Evolutionary conservation across 139 green algal species (phyloP).

Genomic region (Haematococcus sp.): DNA sequence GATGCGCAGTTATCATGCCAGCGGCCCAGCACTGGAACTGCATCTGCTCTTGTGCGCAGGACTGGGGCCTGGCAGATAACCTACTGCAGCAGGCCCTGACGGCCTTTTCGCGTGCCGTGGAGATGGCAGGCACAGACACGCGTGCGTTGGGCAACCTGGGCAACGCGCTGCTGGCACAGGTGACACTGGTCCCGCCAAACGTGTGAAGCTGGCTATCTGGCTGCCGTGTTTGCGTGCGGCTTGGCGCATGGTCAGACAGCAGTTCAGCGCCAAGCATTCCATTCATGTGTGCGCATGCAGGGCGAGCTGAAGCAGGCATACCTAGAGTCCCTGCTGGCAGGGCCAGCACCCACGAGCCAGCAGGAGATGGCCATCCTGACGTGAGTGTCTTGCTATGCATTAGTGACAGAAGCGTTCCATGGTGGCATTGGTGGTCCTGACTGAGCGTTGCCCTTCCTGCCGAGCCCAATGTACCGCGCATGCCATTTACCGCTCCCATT

Average conservation of each 20-base stretch:
- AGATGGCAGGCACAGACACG: not conserved
- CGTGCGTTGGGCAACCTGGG: constrained; percentile 34
- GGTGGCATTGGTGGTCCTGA: too few relatives aligned
- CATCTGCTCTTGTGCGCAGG: constrained; percentile 21
- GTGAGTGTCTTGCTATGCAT: constrained; percentile 7
- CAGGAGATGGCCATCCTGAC: constrained; percentile 26
- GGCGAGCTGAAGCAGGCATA: constrained; percentile 42
- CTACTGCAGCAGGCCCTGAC: constrained; percentile 16
- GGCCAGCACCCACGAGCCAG: constrained; percentile 5
- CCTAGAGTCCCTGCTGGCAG: constrained; percentile 26
- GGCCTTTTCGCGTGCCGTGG: constrained; percentile 20
- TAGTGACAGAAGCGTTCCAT: too few relatives aligned
- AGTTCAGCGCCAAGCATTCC: too few relatives aligned
- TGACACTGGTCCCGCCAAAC: too few relatives aligned
- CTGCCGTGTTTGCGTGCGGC: too few relatives aligned
- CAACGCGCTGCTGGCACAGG: constrained; percentile 33
- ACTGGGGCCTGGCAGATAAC: constrained; percentile 32
- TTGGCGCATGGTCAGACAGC: not conserved
- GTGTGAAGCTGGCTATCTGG: too few relatives aligned
- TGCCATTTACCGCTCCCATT: not conserved
- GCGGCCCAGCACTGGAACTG: too few relatives aligned
- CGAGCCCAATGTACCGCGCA: not conserved
- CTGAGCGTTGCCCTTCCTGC: not conserved
- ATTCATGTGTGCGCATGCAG: not conserved
- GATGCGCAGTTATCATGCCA: too few relatives aligned